Evolutionary conservation across 495 filamentous ascomycete species (phyloP), one percentile per base, ranked within the genome.

Genomic region (Penicillium tannophilum): DNA sequence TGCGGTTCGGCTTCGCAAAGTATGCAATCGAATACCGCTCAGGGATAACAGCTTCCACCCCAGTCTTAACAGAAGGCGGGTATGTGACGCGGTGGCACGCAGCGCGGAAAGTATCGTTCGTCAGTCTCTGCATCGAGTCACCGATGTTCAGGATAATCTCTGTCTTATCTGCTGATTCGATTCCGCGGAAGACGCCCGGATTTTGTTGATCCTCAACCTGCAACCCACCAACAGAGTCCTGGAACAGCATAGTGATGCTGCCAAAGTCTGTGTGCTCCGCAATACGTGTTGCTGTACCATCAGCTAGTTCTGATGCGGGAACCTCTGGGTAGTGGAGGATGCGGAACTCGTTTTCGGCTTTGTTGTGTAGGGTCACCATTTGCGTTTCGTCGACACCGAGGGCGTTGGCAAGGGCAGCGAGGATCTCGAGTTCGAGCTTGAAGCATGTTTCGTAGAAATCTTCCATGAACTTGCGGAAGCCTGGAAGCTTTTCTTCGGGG

Each of bases 111-210:
- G 57, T 69, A 68, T 83, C 84, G 64, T 88, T 88, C 44, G 79
- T 87, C 60, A 84, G 77, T 5, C 84, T 71, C 73, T 84, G 82
- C 71, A 88, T 72, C 58, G 84, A 82, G 63, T 88, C 86, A 1
- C 85, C 86, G 41, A 89, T 82, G 63, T 88, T 89, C 51, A 90
- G 76, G 11, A 88, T 84, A 35, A 86, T 77, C 6, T 83, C 82
- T 19, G 78, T 78, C 53, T 79, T 68, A 19, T 82, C 63, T 0
- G 77, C 76, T 16, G 74, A 60, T n/a, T 69, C 82, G 31, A 78
- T 66, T 10, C 81, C 66, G 3, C 55, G 46, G 55, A 84, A 86
- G 2, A 52, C 64, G 0, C 74, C 77, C 19, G 47, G 41, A 0
- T 67, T 58, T 9, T 56, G 46, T 17, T 75, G 68, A 26, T 79